Conservation (phyloP, 768 basidiomycete genomes). For the Termitomyces bulborhizus region DNA sequence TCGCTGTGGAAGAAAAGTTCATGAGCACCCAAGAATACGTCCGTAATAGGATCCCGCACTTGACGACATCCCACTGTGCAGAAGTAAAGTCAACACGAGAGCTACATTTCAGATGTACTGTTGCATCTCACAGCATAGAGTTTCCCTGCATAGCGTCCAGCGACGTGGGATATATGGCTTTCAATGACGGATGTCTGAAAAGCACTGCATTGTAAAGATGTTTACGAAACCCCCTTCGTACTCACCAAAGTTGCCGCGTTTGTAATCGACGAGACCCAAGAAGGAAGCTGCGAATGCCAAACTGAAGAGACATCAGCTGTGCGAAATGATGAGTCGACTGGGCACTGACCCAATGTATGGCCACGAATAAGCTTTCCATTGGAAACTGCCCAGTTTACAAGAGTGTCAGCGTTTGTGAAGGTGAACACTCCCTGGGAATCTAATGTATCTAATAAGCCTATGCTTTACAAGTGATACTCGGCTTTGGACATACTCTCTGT, state of each 20-base stretch:
- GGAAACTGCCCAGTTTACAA: constrained; percentile 34
- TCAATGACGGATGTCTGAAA: constrained; percentile 34
- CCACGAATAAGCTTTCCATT: constrained; percentile 37
- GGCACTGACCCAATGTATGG: constrained; percentile 27
- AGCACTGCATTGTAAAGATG: not conserved
- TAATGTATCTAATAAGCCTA: not conserved
- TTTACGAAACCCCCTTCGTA: not conserved
- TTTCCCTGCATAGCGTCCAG: constrained; percentile 41
- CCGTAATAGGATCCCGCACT: not conserved
- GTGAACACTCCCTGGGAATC: constrained; percentile 24
- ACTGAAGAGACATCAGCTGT: not conserved
- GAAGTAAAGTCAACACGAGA: not conserved
- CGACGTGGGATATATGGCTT: constrained; percentile 39
- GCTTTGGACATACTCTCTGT: not conserved
- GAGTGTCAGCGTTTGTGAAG: constrained; percentile 25
- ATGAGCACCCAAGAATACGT: not conserved
- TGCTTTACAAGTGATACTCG: not conserved
- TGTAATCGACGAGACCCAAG: not conserved
- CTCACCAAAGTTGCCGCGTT: not conserved
- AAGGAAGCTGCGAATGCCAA: constrained; percentile 1
- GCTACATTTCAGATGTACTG: not conserved
- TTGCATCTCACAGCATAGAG: constrained; percentile 26
- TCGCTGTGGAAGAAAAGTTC: not conserved
- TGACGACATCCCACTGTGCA: not conserved
- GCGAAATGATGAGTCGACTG: not conserved